phyloP scores from a whole-genome alignment of 2,329 filamentous ascomycete species.

The Aspergillus caelatus region DNA sequence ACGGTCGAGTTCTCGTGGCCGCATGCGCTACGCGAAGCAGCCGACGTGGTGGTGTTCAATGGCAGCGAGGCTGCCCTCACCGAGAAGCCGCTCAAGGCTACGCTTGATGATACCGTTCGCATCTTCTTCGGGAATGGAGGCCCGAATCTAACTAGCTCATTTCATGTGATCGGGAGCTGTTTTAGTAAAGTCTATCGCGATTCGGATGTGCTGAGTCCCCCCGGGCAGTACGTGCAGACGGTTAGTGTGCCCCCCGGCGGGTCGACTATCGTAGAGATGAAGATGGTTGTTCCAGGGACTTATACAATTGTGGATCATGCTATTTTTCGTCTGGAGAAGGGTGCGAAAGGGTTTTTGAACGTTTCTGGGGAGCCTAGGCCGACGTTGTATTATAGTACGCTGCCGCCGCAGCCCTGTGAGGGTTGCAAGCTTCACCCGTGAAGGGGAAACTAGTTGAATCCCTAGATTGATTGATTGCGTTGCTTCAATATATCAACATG shows the following conservation, averaged over 20 bases:
- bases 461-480: too few relatives aligned
- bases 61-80: conserved; percentile 36
- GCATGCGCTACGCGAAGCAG: conserved; percentile 35
- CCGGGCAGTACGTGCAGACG: conserved; percentile 29
- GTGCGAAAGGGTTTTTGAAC: conserved; percentile 39
- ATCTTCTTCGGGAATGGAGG: conserved; percentile 42
- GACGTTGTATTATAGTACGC: conserved; percentile 29
- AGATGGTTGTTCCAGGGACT: conserved; percentile 35
- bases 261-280: conserved; percentile 35
- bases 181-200: conserved; percentile 35
- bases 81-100: conserved; percentile 34
- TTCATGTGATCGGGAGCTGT: conserved; percentile 36
- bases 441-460: too few relatives aligned
- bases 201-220: conserved; percentile 35
- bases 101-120: conserved; percentile 33
- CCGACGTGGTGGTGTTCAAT: conserved; percentile 37
- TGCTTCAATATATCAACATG: too few relatives aligned
- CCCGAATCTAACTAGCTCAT: conserved; percentile 38
- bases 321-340: conserved; percentile 39
- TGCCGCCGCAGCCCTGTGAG: conserved; percentile 32
- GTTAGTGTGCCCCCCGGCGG: conserved; percentile 32
- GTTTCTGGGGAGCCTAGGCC: conserved; percentile 33
- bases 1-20: conserved; percentile 41
- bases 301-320: conserved; percentile 40
- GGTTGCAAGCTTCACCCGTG: conserved; percentile 35